Conservation (phyloP, 176 grass and related monocot genomes). For the Avena insularis region DNA sequence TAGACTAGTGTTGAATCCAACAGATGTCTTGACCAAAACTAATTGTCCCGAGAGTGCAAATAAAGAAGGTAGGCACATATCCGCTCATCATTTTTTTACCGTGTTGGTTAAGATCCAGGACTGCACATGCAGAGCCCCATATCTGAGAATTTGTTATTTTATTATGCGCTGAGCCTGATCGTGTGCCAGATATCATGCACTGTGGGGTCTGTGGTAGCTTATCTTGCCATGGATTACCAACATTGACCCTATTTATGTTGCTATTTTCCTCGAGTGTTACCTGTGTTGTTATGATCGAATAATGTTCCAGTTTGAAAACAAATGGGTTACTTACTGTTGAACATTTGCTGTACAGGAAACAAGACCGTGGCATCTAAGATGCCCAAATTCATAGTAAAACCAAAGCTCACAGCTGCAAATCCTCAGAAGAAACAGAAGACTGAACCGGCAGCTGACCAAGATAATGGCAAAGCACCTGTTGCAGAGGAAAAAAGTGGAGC, state of each 20-base stretch:
- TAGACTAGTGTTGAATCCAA: slow-evolving; percentile 49
- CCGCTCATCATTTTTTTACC: background rate
- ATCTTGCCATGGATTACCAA: slow-evolving; percentile 16
- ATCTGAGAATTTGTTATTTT: background rate
- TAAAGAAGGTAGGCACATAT: slow-evolving; percentile 54
- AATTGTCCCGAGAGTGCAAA: slow-evolving; percentile 41
- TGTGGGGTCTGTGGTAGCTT: background rate
- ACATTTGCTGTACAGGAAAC: slow-evolving; percentile 34
- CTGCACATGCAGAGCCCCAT: background rate
- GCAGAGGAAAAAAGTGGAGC: slow-evolving; percentile 10
- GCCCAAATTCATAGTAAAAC: slow-evolving; percentile 59
- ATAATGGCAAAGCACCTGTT: slow-evolving; percentile 18
- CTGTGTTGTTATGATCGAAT: background rate
- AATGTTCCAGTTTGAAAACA: slow-evolving; percentile 15
- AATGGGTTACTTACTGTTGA: slow-evolving; percentile 30
- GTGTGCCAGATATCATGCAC: background rate
- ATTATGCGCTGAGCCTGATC: background rate
- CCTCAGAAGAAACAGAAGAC: slow-evolving; percentile 43
- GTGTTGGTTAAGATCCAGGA: slow-evolving; percentile 11
- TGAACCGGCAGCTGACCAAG: background rate
- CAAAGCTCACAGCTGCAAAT: slow-evolving; percentile 32
- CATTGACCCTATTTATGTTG: background rate
- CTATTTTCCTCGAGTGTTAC: background rate
- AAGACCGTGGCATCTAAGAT: slow-evolving; percentile 44
- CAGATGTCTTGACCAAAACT: slow-evolving; percentile 63